A percentile compares a stretch with the other conserved stretches of the same genome.
These are phyloP conservation scores for Datura wrightii DNA, from an alignment of 257 asterid genomes.

Conservation along the genomic window DNA sequence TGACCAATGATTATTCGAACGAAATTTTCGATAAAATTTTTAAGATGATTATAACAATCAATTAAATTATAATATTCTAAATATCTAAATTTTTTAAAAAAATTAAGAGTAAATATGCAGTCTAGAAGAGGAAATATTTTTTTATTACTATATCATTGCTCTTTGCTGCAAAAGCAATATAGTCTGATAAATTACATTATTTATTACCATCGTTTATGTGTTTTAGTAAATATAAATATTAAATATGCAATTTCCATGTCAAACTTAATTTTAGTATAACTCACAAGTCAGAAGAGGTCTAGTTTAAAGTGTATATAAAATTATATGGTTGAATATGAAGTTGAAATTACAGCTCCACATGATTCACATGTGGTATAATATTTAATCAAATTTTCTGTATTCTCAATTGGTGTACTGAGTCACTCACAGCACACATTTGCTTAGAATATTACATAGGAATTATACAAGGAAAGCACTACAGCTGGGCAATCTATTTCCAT, in stretches of 20 bases:
- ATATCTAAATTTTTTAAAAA: background rate
- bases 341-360: background rate
- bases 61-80: background rate
- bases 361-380: background rate
- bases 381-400: background rate
- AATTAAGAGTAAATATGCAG: background rate
- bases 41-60: background rate
- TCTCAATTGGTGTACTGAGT: constrained; percentile 12
- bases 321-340: background rate
- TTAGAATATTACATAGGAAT: background rate
- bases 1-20: background rate
- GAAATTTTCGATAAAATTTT: background rate
- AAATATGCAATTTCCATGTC: background rate
- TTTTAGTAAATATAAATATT: no score
- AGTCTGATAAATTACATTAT: background rate
- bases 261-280: background rate
- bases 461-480: background rate
- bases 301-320: background rate
- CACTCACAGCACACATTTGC: background rate
- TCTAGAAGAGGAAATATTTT: background rate
- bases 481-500: background rate
- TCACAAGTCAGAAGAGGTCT: background rate
- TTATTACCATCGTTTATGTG: background rate
- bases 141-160: background rate
- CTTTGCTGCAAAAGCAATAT: background rate